Conservation (phyloP, 176 grass and related monocot genomes). For the Pontederia paniculata region DNA sequence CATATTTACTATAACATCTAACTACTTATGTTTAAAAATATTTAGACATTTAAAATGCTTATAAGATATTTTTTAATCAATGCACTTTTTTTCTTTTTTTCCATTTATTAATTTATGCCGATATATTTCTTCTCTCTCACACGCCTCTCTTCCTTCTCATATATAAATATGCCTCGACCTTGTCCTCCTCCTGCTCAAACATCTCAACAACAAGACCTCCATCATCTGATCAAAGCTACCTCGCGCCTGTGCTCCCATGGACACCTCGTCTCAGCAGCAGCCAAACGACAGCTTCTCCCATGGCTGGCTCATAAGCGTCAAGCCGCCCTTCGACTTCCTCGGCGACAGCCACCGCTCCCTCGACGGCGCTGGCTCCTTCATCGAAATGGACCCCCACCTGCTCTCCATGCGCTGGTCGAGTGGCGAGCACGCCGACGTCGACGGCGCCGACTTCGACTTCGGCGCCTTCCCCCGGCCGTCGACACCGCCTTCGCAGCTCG, state of each 20-base stretch:
- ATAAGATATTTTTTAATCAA: no score
- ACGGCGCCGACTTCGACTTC: slow-evolving; percentile 19
- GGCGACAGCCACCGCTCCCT: slow-evolving; percentile 36
- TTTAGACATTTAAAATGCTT: no score
- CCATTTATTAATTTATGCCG: no score
- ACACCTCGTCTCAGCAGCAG: slow-evolving; percentile 31
- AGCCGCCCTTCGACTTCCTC: slow-evolving; percentile 19
- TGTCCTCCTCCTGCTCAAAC: no score
- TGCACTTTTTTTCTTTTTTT: no score
- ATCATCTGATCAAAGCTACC: no score
- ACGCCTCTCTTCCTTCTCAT: no score
- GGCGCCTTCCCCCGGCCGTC: slow-evolving; percentile 13
- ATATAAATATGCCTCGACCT: no score
- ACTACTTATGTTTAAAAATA: no score
- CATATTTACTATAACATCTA: no score
- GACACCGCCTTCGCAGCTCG: slow-evolving; percentile 16
- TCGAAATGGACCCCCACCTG: slow-evolving; percentile 69
- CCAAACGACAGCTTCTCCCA: slow-evolving; percentile 51
- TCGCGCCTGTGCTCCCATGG: slow-evolving; percentile 21
- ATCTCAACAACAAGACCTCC: no score
- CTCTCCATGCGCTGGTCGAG: slow-evolving; percentile 84
- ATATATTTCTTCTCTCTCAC: no score
- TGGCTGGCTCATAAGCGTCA: slow-evolving; percentile 25
- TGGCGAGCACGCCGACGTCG: slow-evolving; percentile 22
- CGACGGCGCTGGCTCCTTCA: slow-evolving; percentile 37